Conservation (phyloP, 441 rosid genomes). For the Gossypium trilobum region DNA sequence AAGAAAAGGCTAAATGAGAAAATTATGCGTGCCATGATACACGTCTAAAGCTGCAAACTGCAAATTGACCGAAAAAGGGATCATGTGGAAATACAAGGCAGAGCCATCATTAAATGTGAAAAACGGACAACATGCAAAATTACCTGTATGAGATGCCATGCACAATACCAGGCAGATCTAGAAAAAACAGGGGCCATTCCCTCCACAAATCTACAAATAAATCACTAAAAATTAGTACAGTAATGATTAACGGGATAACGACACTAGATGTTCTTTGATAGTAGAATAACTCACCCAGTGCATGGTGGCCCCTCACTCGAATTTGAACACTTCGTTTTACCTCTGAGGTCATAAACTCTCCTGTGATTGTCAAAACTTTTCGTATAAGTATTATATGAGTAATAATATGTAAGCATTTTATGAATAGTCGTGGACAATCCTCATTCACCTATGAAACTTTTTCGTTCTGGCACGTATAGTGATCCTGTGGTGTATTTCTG, state of each 20-base stretch:
- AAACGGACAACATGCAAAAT: neutral
- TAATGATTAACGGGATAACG: neutral
- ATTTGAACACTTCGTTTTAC: conserved; percentile 59
- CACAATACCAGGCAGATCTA: conserved; percentile 90
- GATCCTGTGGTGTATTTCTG: conserved; percentile 83
- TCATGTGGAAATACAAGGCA: neutral
- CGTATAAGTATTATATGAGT: conserved; percentile 18
- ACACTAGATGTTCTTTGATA: neutral
- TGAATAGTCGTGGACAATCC: neutral
- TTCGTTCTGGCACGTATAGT: conserved; percentile 64
- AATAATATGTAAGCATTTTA: neutral
- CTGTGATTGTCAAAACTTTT: conserved; percentile 35
- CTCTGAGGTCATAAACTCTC: conserved; percentile 69
- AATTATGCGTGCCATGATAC: neutral
- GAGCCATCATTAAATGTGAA: neutral
- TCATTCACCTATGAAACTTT: conserved; percentile 57
- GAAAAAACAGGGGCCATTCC: conserved; percentile 99
- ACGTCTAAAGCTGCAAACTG: neutral
- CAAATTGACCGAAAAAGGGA: neutral
- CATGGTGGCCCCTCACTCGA: conserved; percentile 86
- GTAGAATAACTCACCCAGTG: conserved; percentile 54
- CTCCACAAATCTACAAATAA: conserved; percentile 63
- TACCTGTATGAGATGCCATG: conserved; percentile 99
- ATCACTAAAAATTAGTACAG: conserved; percentile 11
- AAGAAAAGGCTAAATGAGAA: neutral